A percentile compares a stretch with the other conserved stretches of the same genome.
Evolutionary conservation across 805 yeast species (phyloP).

Genomic region (Pichia nakasei): DNA sequence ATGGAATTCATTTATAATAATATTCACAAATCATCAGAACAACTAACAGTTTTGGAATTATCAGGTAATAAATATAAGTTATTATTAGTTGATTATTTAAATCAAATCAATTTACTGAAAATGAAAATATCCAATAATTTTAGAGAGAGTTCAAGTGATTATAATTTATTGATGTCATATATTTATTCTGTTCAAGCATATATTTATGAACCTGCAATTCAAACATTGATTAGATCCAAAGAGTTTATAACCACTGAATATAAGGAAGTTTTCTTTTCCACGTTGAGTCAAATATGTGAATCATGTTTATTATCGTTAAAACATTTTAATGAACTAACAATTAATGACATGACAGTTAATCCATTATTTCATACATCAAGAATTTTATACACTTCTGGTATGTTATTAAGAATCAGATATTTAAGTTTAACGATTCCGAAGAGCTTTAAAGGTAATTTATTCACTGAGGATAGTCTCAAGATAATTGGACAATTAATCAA

Average conservation of each 20-base stretch:
- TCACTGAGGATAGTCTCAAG: slow-evolving; percentile 36
- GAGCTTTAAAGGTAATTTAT: slow-evolving; percentile 33
- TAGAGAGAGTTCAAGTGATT: slow-evolving; percentile 27
- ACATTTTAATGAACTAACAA: slow-evolving; percentile 36
- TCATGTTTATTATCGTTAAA: slow-evolving; percentile 45
- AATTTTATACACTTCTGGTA: slow-evolving; percentile 56
- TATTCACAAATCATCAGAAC: slow-evolving; percentile 35
- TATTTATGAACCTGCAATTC: slow-evolving; percentile 45
- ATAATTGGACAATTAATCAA: slow-evolving; percentile 20
- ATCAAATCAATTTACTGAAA: slow-evolving; percentile 34
- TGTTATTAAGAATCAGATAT: slow-evolving; percentile 49
- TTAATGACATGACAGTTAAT: slow-evolving; percentile 40
- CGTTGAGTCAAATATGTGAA: slow-evolving; percentile 33
- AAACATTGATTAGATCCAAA: slow-evolving; percentile 12
- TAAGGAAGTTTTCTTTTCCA: slow-evolving; percentile 13
- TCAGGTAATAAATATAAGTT: slow-evolving; percentile 27
- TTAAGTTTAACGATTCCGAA: slow-evolving; percentile 46
- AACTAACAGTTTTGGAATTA: slow-evolving; percentile 23
- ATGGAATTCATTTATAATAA: slow-evolving; percentile 53
- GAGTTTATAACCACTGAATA: slow-evolving; percentile 25
- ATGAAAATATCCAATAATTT: slow-evolving; percentile 26
- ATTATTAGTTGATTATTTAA: slow-evolving; percentile 41
- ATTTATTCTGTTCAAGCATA: slow-evolving; percentile 59
- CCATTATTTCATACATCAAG: slow-evolving; percentile 53
- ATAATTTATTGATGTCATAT: slow-evolving; percentile 35